phyloP scores from a whole-genome alignment of 202 grass and related monocot species.

The Setaria italica region DNA sequence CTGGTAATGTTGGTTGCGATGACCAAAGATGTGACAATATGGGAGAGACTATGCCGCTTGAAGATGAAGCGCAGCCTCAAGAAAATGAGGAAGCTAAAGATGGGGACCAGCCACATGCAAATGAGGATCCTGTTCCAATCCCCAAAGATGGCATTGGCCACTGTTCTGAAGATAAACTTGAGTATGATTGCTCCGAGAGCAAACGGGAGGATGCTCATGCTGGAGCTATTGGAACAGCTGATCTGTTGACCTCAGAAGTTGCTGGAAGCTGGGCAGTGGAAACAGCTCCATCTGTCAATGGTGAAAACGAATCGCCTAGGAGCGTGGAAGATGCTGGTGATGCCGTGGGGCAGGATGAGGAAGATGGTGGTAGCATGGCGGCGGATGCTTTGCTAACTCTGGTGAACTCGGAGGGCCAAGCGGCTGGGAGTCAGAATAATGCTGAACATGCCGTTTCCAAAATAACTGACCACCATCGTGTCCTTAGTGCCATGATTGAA shows the following conservation, averaged over 20 bases:
- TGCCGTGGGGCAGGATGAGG: constrained; percentile 27
- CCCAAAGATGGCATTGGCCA: constrained; percentile 44
- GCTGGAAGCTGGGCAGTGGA: constrained; percentile 89
- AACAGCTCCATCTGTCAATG: constrained; percentile 63
- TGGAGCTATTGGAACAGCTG: constrained; percentile 63
- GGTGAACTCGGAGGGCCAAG: constrained; percentile 62
- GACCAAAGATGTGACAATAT: constrained; percentile 71
- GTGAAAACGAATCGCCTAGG: constrained; percentile 71
- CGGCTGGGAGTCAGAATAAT: constrained; percentile 72
- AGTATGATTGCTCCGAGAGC: constrained; percentile 51
- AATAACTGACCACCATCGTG: constrained; percentile 49
- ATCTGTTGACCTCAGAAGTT: constrained; percentile 92
- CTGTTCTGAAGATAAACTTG: constrained; percentile 57
- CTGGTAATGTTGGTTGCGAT: constrained; percentile 51
- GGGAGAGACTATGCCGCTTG: constrained; percentile 71
- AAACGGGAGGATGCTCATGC: constrained; percentile 60
- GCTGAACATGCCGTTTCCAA: constrained; percentile 29
- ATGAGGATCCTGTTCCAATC: constrained; percentile 28
- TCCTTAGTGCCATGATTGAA: constrained; percentile 72
- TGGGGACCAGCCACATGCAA: constrained; percentile 27
- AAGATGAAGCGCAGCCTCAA: constrained; percentile 59
- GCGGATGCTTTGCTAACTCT: constrained; percentile 59
- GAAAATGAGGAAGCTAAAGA: constrained; percentile 54
- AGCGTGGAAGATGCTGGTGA: constrained; percentile 55
- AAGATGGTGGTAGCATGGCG: constrained; percentile 15